These are phyloP conservation scores for Colletotrichum gloeosporioides DNA, from an alignment of 2,329 filamentous ascomycete genomes.

Conservation along the genomic window DNA sequence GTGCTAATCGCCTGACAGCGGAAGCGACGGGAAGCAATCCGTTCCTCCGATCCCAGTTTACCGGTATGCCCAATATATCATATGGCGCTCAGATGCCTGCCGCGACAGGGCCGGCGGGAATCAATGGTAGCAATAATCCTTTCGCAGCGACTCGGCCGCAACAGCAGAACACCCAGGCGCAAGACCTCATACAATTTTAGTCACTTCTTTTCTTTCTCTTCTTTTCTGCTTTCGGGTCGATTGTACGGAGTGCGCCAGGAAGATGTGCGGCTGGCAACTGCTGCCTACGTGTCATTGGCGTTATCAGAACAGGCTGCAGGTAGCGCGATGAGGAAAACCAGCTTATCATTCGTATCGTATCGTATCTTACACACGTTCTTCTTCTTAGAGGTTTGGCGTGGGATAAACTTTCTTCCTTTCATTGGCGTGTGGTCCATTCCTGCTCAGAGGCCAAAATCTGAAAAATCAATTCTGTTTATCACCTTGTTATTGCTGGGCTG, in stretches of 20 bases:
- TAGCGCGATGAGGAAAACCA: neutral
- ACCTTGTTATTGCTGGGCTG: neutral
- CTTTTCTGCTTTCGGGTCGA: neutral
- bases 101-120: constrained; percentile 61
- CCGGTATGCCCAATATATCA: constrained; percentile 70
- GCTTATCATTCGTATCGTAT: neutral
- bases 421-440: neutral
- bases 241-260: neutral
- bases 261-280: neutral
- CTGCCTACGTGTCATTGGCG: neutral
- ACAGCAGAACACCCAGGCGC: constrained; percentile 51
- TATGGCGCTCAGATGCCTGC: constrained; percentile 60
- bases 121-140: constrained; percentile 64
- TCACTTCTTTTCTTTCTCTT: neutral
- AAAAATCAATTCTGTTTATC: constrained; percentile 4
- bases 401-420: neutral
- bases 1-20: constrained; percentile 71
- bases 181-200: constrained; percentile 70
- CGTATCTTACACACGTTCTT: neutral
- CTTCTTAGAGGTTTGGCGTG: neutral
- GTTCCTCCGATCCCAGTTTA: constrained; percentile 85
- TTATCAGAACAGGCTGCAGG: neutral
- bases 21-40: constrained; percentile 87
- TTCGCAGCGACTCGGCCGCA: constrained; percentile 61
- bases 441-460: neutral